Evolutionary conservation across 2,329 filamentous ascomycete species (phyloP).

Genomic region (Pleomassaria siparia): DNA sequence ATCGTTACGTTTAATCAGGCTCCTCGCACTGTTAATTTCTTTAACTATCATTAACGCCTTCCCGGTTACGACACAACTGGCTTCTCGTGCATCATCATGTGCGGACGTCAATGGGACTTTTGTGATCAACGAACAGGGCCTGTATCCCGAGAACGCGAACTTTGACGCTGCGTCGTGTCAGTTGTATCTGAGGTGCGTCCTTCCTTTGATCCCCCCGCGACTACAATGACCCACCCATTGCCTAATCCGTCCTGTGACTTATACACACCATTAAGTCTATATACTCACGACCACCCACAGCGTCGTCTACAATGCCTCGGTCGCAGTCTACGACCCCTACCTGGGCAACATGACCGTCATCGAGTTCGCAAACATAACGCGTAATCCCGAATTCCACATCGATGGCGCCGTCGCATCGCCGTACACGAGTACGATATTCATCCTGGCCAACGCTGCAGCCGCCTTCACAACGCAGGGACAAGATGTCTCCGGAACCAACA

Average conservation of each 20-base stretch:
- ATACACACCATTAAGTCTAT: not conserved
- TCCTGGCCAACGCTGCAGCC: constrained; percentile 9
- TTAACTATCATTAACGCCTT: not conserved
- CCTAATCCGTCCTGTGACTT: too few species aligned
- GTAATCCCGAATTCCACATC: constrained; percentile 13
- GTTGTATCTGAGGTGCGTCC: constrained; percentile 11
- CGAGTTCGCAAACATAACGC: constrained; percentile 9
- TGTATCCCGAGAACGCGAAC: constrained; percentile 17
- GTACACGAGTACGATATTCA: constrained; percentile 2
- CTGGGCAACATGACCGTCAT: constrained; percentile 2
- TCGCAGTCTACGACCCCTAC: constrained; percentile 14
- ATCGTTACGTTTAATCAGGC: not conserved
- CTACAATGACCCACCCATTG: not conserved
- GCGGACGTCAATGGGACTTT: constrained; percentile 6
- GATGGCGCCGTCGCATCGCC: constrained; percentile 9
- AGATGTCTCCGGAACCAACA: constrained; percentile 14
- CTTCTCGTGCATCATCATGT: not conserved
- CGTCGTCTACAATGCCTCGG: constrained; percentile 12
- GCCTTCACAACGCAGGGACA: constrained; percentile 12
- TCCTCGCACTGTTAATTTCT: not conserved
- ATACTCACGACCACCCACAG: not conserved
- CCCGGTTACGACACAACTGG: not conserved
- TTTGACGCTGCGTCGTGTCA: constrained; percentile 13
- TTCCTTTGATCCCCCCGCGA: too few species aligned
- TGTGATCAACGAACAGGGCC: constrained; percentile 6